Conservation (phyloP, 2,329 filamentous ascomycete genomes). For the Metarhizium brunneum region DNA sequence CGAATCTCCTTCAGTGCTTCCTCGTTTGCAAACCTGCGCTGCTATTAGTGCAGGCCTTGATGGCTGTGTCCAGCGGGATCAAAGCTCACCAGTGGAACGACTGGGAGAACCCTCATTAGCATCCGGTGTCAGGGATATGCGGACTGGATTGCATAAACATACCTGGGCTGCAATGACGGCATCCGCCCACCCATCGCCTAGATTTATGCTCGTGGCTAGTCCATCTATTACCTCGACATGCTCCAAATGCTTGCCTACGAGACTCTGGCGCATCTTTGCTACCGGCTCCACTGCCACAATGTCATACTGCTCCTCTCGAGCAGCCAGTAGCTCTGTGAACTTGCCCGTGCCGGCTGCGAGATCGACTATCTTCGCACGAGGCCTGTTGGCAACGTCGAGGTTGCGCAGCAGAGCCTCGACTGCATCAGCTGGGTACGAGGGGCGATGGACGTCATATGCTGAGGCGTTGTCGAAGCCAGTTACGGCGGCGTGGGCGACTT, state of each 20-base stretch:
- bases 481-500: slow-evolving; percentile 34
- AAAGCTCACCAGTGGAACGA: slow-evolving; percentile 46
- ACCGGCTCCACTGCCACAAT: slow-evolving; percentile 58
- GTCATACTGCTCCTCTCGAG: slow-evolving; percentile 47
- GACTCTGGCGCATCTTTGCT: slow-evolving; percentile 51
- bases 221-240: slow-evolving; percentile 48
- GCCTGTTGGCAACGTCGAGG: slow-evolving; percentile 38
- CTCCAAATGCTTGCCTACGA: slow-evolving; percentile 47
- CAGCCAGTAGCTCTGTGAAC: slow-evolving; percentile 54
- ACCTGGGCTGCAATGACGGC: slow-evolving; percentile 61
- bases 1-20: slow-evolving; percentile 57
- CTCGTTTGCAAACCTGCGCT: slow-evolving; percentile 54
- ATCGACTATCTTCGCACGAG: slow-evolving; percentile 47
- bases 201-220: slow-evolving; percentile 45
- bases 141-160: slow-evolving; percentile 16
- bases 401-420: slow-evolving; percentile 48
- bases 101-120: slow-evolving; percentile 14
- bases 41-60: neutral
- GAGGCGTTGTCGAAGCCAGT: slow-evolving; percentile 57
- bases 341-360: slow-evolving; percentile 63
- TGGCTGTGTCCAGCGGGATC: neutral
- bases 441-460: slow-evolving; percentile 58
- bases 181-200: slow-evolving; percentile 51
- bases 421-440: slow-evolving; percentile 52
- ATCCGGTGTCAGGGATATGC: neutral